Evolutionary conservation across 2,329 filamentous ascomycete genomes (phyloP).

Genomic region (Penicillium sp.): DNA sequence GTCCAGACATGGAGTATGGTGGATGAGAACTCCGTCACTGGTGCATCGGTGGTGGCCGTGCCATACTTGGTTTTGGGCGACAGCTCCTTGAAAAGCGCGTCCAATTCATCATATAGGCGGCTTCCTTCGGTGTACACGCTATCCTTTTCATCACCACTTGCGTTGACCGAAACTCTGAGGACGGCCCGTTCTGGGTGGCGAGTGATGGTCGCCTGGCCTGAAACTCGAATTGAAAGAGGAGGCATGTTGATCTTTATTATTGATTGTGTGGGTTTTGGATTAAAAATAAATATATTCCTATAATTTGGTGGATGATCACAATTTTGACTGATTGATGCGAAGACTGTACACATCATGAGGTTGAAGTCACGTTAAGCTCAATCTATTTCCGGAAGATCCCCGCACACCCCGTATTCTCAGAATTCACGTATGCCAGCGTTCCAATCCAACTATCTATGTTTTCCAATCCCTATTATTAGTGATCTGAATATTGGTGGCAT

Average conservation of each 20-base stretch:
- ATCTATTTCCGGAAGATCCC: too few species aligned
- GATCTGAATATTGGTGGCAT: too few species aligned
- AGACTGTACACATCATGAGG: too few species aligned
- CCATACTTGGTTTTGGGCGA: conserved; percentile 8
- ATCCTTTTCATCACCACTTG: conserved; percentile 7
- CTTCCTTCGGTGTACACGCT: conserved; percentile 12
- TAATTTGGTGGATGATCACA: neutral
- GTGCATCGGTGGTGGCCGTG: conserved; percentile 10
- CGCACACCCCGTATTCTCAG: too few species aligned
- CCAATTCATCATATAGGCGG: conserved; percentile 9
- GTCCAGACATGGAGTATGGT: conserved; percentile 11
- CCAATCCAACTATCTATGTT: too few species aligned
- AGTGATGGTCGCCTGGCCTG: conserved; percentile 13
- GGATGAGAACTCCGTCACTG: conserved; percentile 21
- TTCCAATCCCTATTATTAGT: too few species aligned
- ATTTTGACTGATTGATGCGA: neutral
- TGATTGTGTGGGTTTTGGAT: neutral
- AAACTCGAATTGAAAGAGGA: conserved; percentile 15
- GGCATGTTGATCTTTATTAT: conserved; percentile 8
- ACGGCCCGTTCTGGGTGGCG: conserved; percentile 14
- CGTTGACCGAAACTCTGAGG: conserved; percentile 9
- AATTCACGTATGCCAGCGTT: too few species aligned
- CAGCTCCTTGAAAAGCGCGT: conserved; percentile 10
- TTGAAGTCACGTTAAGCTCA: too few species aligned
- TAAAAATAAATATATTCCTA: neutral